Evolutionary conservation across 2,329 filamentous ascomycete genomes (phyloP), one percentile per base, ranked within the genome.

Genomic region (Neurospora sp.): DNA sequence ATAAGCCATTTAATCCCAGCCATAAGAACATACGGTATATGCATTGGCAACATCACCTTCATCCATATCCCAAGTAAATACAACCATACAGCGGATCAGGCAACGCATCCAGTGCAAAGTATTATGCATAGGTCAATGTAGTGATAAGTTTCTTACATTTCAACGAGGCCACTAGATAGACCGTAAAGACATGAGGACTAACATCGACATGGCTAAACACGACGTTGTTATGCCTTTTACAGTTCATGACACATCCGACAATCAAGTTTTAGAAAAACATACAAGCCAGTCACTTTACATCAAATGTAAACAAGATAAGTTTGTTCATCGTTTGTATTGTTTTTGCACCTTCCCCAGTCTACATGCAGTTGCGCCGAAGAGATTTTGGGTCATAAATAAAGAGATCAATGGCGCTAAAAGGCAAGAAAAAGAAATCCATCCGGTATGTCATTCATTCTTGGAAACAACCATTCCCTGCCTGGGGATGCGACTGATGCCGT

Each of bases 291-390:
- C 52, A 62, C 52, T 4, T 4, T 33, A 4, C 52, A 62, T 33
- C 52, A 33, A 33, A 58, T 9, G 3, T 8, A 33, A 13, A 58
- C 52, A 33, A 17, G 7, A 2, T 17, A 62, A 33, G 23, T 15
- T 67, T 42, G n/a, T 40, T 40, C 11, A 66, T 70, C 68, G 42
- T 43, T 68, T 70, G 15, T 68, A 39, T 39, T 73, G 74, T 75
- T 73, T 69, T 71, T 73, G 72, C 72, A 73, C 72, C 74, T 70
- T 72, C 73, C 68, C 70, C 67, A 74, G 70, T 76, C 76, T 77
- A 77, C 73, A 76, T 75, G 75, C 73, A 74, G 23, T 67, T 75
- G 71, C 73, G 73, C 74, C 72, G 70, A 73, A 71, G 71, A 71
- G 71, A 72, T 62, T 69, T 72, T 68, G 68, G 71, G 72, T 73